Percentiles rank a stretch among this genome's conserved stretches.
phyloP scores from a whole-genome alignment of 441 rosid genomes.

The Adansonia gregorii region DNA sequence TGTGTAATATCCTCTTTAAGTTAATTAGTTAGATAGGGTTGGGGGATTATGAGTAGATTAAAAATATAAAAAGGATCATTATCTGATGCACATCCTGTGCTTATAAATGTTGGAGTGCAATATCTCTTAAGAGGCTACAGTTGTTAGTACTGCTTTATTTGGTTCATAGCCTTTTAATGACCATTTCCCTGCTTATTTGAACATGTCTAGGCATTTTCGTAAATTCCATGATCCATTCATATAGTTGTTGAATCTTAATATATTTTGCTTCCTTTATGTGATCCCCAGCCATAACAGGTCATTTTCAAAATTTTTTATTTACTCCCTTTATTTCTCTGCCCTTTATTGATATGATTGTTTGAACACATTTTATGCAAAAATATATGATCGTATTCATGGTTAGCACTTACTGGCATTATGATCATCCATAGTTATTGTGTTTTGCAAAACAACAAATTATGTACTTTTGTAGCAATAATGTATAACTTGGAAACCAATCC shows the following conservation, averaged over 20 bases:
- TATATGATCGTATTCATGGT: neutral
- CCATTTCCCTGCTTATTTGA: neutral
- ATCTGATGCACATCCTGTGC: neutral
- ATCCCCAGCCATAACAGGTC: neutral
- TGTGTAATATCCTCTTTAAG: too few relatives aligned
- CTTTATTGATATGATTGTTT: constrained; percentile 13
- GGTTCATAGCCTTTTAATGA: neutral
- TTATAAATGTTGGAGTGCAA: neutral
- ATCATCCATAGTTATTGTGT: neutral
- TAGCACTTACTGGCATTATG: neutral
- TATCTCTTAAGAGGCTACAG: neutral
- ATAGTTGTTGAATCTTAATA: neutral
- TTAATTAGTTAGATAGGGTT: too few relatives aligned
- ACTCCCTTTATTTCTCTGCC: neutral
- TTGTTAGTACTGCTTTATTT: neutral
- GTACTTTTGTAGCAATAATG: constrained; percentile 15
- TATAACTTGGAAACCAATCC: neutral
- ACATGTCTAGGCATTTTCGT: constrained; percentile 5
- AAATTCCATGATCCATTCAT: neutral
- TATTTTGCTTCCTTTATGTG: neutral
- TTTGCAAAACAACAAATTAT: neutral
- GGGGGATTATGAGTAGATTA: too few relatives aligned
- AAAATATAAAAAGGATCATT: neutral
- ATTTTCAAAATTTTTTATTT: neutral
- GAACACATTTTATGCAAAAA: neutral